phyloP scores from a whole-genome alignment of 805 yeast species.

The Candida silvicultrix region DNA sequence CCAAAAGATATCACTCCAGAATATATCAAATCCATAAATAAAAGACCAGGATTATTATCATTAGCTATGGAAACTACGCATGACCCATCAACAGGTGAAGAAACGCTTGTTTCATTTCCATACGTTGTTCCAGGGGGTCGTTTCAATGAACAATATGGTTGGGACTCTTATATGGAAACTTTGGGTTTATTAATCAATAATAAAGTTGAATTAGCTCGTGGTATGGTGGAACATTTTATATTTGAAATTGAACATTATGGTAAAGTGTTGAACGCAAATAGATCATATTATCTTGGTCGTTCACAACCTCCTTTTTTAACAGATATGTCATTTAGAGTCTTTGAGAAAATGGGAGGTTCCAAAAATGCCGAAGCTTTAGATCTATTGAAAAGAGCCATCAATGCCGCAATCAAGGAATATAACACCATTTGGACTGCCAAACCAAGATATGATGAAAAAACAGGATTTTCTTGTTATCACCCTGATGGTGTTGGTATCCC shows the following conservation, averaged over 20 bases:
- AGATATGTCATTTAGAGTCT: constrained; percentile 78
- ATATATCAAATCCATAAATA: constrained; percentile 68
- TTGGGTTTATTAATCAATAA: constrained; percentile 71
- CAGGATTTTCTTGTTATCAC: constrained; percentile 85
- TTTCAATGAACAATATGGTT: constrained; percentile 93
- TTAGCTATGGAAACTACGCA: constrained; percentile 56
- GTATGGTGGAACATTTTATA: constrained; percentile 88
- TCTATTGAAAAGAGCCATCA: constrained; percentile 56
- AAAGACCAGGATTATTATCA: constrained; percentile 80
- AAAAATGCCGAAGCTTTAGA: constrained; percentile 44
- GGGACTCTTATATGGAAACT: constrained; percentile 95
- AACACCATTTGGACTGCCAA: constrained; percentile 66
- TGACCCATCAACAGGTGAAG: constrained; percentile 46
- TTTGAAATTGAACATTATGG: constrained; percentile 89
- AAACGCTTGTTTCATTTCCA: constrained; percentile 58
- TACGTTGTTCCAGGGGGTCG: constrained; percentile 97
- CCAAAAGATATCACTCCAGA: constrained; percentile 74
- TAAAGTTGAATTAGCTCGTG: constrained; percentile 65
- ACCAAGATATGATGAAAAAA: constrained; percentile 66
- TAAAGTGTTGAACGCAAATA: constrained; percentile 87
- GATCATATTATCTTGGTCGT: constrained; percentile 84
- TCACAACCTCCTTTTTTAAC: constrained; percentile 97
- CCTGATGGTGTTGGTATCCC: constrained; percentile 94
- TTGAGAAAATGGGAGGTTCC: constrained; percentile 47
- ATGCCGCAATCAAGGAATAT: constrained; percentile 86